Conservation (phyloP, 352 stramenopile genomes). For the Saprolegnia diclina region DNA sequence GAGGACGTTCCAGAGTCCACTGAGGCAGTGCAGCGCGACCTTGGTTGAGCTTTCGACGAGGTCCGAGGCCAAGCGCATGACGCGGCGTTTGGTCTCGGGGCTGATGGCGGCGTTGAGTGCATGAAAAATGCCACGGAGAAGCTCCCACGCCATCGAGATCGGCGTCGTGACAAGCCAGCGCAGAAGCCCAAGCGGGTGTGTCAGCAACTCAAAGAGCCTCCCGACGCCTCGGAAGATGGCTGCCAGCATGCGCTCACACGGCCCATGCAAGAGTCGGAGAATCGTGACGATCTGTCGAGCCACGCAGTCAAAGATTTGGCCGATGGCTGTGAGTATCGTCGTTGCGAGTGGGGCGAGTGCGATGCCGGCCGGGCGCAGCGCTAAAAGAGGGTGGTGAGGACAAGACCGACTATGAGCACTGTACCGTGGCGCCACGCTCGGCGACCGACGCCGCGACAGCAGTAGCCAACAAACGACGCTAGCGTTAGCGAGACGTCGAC, state of each 20-base stretch:
- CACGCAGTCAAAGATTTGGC: too few relatives aligned
- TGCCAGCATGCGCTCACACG: background rate
- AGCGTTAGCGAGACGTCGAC: background rate
- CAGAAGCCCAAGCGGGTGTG: background rate
- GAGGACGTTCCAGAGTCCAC: background rate
- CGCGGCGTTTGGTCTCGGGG: background rate
- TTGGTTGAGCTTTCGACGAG: background rate
- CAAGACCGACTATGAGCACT: too few relatives aligned
- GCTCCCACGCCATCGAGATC: background rate
- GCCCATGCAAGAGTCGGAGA: background rate
- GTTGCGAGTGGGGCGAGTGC: too few relatives aligned
- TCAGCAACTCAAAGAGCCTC: background rate
- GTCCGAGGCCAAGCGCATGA: background rate
- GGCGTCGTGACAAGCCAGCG: background rate
- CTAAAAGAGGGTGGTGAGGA: too few relatives aligned
- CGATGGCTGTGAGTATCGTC: too few relatives aligned
- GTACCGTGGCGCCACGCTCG: background rate
- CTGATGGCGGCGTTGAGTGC: background rate
- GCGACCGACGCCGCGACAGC: background rate
- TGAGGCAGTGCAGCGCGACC: background rate
- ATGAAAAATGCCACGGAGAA: background rate
- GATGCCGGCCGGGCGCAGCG: too few relatives aligned
- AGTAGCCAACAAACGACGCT: background rate
- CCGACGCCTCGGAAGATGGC: background rate
- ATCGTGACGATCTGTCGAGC: too few relatives aligned